Evolutionary conservation across 345 rosid genomes (phyloP).

Genomic region (Hypericum perforatum): DNA sequence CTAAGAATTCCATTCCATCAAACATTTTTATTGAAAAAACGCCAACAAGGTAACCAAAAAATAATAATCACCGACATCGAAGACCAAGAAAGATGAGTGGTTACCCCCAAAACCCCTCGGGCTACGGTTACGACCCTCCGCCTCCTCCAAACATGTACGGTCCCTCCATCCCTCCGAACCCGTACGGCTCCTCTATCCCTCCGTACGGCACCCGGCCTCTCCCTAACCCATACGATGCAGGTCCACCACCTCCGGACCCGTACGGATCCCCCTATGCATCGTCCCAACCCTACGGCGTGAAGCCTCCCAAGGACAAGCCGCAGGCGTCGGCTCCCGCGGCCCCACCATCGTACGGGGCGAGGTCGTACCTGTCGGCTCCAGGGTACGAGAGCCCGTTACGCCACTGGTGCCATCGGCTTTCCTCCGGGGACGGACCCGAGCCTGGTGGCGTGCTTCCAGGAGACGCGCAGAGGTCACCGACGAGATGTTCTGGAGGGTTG

Average conservation of each 20-base stretch:
- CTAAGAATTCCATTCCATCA: too few species aligned
- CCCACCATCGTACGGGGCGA: constrained; percentile 16
- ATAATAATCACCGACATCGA: too few species aligned
- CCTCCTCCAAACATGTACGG: too few species aligned
- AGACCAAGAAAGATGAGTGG: too few species aligned
- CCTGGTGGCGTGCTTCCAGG: constrained; percentile 63
- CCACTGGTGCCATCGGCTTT: constrained; percentile 68
- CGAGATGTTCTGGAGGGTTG: constrained; percentile 73
- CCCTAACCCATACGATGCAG: constrained; percentile 26
- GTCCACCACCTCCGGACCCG: constrained; percentile 32
- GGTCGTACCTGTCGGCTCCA: constrained; percentile 23
- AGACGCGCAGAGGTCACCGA: constrained; percentile 81
- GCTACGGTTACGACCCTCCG: constrained; percentile 66
- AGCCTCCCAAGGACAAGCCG: constrained; percentile 64
- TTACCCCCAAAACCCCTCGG: constrained; percentile 36
- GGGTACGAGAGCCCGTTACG: constrained; percentile 58
- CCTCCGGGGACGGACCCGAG: constrained; percentile 83
- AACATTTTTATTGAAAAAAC: too few species aligned
- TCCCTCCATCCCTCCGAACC: not conserved
- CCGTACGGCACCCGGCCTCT: not conserved
- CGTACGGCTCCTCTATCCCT: not conserved
- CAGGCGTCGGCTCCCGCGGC: constrained; percentile 22
- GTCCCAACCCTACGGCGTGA: constrained; percentile 30
- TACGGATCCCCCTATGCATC: constrained; percentile 27
- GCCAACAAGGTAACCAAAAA: too few species aligned